These are phyloP conservation scores for Tolypocladium ophioglossoides DNA, from an alignment of 2,329 filamentous ascomycete genomes.

Conservation along the genomic window DNA sequence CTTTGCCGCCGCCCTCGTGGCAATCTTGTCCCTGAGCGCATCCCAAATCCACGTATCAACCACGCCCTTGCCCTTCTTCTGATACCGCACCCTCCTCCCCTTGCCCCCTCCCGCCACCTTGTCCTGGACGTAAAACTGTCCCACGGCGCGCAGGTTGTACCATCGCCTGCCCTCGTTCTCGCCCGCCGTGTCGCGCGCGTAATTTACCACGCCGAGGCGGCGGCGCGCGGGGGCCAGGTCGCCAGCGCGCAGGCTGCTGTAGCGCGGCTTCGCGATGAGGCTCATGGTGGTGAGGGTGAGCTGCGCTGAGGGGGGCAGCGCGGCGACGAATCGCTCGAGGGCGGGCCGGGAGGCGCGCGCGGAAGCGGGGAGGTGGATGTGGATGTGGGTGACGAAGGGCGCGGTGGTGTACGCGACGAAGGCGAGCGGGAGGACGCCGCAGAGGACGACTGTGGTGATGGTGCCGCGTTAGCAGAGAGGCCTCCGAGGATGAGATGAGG, in stretches of 20 bases:
- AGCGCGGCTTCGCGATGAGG: slow-evolving; percentile 42
- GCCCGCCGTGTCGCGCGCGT: slow-evolving; percentile 21
- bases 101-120: slow-evolving; percentile 3
- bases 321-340: slow-evolving; percentile 40
- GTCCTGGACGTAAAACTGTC: slow-evolving; percentile 27
- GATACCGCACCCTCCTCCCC: slow-evolving; percentile 12
- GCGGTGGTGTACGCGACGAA: slow-evolving; percentile 54
- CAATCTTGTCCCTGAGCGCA: slow-evolving; percentile 21
- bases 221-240: slow-evolving; percentile 19
- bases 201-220: slow-evolving; percentile 31
- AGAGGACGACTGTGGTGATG: slow-evolving; percentile 37
- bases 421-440: slow-evolving; percentile 53
- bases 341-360: slow-evolving; percentile 50
- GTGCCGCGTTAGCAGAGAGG: neutral
- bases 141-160: slow-evolving; percentile 29
- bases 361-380: slow-evolving; percentile 55
- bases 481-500: neutral
- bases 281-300: slow-evolving; percentile 47
- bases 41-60: slow-evolving; percentile 32
- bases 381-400: slow-evolving; percentile 63
- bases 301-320: slow-evolving; percentile 32
- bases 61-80: slow-evolving; percentile 16
- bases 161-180: slow-evolving; percentile 25
- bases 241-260: slow-evolving; percentile 29
- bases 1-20: slow-evolving; percentile 7